These are phyloP conservation scores for Stylosanthes scabra DNA, from an alignment of 331 rosid species.

Conservation along the genomic window DNA sequence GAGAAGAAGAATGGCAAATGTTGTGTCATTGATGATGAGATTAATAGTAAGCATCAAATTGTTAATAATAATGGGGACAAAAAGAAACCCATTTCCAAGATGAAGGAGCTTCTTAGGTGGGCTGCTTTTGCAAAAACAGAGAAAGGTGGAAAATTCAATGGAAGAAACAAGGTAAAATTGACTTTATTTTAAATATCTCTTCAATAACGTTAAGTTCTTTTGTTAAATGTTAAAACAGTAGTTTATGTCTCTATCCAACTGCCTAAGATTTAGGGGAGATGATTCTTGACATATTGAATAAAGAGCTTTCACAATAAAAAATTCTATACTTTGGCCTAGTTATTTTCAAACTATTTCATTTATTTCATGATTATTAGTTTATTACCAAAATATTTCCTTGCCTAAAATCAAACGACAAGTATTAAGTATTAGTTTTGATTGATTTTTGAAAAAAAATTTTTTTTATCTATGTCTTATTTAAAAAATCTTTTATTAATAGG, in stretches of 20 bases:
- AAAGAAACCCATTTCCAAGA: constrained; percentile 66
- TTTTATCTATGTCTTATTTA: no score
- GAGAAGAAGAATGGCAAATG: no score
- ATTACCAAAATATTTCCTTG: neutral
- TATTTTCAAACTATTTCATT: neutral
- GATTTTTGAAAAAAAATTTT: no score
- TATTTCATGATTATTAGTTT: neutral
- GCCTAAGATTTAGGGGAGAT: no score
- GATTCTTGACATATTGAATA: no score
- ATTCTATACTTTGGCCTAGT: no score
- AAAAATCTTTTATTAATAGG: no score
- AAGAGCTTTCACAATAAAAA: no score
- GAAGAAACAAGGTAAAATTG: constrained; percentile 60
- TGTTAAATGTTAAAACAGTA: no score
- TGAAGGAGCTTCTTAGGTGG: constrained; percentile 95
- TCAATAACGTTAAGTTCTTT: neutral
- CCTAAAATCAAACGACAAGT: neutral
- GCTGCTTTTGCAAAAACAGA: constrained; percentile 78
- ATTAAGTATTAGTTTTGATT: no score
- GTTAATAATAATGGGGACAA: constrained; percentile 48
- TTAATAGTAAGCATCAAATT: constrained; percentile 37
- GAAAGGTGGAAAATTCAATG: constrained; percentile 66
- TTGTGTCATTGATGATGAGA: no score
- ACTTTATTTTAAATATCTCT: neutral
- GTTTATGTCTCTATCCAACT: no score